These are phyloP conservation scores for Meripilus lineatus DNA, from an alignment of 1,284 basidiomycete species.

Conservation along the genomic window DNA sequence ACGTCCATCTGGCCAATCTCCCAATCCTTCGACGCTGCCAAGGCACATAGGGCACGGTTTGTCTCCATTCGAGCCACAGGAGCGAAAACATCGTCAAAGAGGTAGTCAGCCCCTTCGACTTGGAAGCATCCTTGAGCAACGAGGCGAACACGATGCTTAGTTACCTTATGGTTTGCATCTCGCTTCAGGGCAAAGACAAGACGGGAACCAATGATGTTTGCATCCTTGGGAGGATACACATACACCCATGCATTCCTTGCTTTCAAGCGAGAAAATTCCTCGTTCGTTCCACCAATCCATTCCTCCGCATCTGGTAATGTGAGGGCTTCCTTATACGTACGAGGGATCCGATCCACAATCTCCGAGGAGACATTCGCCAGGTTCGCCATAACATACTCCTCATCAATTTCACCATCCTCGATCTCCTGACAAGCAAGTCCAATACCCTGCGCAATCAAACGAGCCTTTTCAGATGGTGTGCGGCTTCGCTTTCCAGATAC, in stretches of 20 bases:
- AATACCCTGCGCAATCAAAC: neutral
- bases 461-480: neutral
- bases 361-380: slow-evolving; percentile 2
- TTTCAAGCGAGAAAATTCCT: slow-evolving; percentile 18
- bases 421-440: neutral
- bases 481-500: neutral
- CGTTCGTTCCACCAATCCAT: slow-evolving; percentile 21
- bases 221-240: slow-evolving; percentile 12
- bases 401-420: neutral
- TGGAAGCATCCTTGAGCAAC: slow-evolving; percentile 35
- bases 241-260: slow-evolving; percentile 15
- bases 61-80: slow-evolving; percentile 26
- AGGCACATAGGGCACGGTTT: slow-evolving; percentile 23
- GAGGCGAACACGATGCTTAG: too few species aligned
- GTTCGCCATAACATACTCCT: neutral
- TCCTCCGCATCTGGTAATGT: slow-evolving; percentile 12
- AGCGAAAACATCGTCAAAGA: slow-evolving; percentile 27
- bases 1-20: slow-evolving; percentile 31
- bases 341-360: slow-evolving; percentile 12
- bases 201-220: slow-evolving; percentile 20
- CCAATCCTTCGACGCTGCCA: slow-evolving; percentile 23
- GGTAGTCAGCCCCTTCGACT: slow-evolving; percentile 32
- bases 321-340: slow-evolving; percentile 19
- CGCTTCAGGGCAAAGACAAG: slow-evolving; percentile 31
- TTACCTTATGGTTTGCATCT: slow-evolving; percentile 21